phyloP scores from a whole-genome alignment of 1,139 yeast species.

The Nakaseomyces bracarensis region DNA sequence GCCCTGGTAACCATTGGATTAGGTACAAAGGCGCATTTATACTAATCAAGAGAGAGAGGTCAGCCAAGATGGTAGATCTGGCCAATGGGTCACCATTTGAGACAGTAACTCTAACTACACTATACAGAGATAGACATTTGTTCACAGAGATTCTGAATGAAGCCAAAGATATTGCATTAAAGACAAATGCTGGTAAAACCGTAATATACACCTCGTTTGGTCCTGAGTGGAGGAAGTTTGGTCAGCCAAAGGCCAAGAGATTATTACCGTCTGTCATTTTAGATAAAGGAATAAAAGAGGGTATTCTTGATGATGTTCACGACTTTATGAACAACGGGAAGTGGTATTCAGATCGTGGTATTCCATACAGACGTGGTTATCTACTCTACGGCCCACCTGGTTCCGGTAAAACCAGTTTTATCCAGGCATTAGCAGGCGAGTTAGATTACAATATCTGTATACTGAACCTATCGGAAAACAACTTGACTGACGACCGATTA shows the following conservation, averaged over 20 bases:
- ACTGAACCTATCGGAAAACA: conserved; percentile 79
- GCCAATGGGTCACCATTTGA: conserved; percentile 92
- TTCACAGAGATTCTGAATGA: conserved; percentile 70
- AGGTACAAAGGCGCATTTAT: conserved; percentile 82
- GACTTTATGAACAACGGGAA: conserved; percentile 74
- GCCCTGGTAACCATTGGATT: conserved; percentile 90
- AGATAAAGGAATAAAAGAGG: conserved; percentile 64
- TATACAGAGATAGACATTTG: conserved; percentile 69
- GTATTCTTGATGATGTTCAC: conserved; percentile 58
- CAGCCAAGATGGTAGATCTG: conserved; percentile 82
- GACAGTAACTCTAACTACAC: conserved; percentile 84
- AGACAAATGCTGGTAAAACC: conserved; percentile 84
- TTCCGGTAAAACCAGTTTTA: conserved; percentile 89
- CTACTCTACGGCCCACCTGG: conserved; percentile 97
- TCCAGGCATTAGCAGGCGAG: conserved; percentile 95
- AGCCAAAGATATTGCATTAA: conserved; percentile 77
- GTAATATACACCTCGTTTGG: conserved; percentile 94
- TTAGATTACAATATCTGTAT: conserved; percentile 93
- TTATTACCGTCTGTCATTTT: conserved; percentile 76
- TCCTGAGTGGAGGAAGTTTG: conserved; percentile 98
- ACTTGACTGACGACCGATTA: conserved; percentile 85
- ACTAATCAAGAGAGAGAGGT: conserved; percentile 81
- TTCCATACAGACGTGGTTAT: conserved; percentile 94
- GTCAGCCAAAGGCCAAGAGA: conserved; percentile 88
- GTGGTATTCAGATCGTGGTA: conserved; percentile 95